Conservation (phyloP, 306 rosid species). For the Senna tora region DNA sequence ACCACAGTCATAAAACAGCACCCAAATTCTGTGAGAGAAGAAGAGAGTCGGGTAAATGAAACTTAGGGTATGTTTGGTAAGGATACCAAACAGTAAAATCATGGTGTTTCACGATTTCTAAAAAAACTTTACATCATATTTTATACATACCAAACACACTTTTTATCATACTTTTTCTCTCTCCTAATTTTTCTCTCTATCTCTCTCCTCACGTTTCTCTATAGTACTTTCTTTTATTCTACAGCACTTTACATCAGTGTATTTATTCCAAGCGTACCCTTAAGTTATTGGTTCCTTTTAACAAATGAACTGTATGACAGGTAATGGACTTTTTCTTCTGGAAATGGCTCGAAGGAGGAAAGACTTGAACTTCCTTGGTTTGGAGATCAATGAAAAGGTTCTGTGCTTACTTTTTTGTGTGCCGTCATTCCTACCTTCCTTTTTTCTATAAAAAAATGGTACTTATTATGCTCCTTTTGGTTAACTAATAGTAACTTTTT, state of each 20-base stretch:
- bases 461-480: neutral
- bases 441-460: neutral
- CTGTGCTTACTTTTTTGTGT: neutral
- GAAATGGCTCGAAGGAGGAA: conserved; percentile 81
- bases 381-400: conserved; percentile 95
- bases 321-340: conserved; percentile 81
- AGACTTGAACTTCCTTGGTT: conserved; percentile 82
- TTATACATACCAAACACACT: too few species aligned
- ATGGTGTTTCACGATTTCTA: too few species aligned
- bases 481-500: conserved; percentile 35
- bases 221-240: too few species aligned
- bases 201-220: too few species aligned
- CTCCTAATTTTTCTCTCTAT: too few species aligned
- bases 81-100: too few species aligned
- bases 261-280: too few species aligned
- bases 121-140: too few species aligned
- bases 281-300: conserved; percentile 25
- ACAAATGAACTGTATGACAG: conserved; percentile 53
- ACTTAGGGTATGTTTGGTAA: too few species aligned
- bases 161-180: too few species aligned
- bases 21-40: conserved; percentile 5
- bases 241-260: too few species aligned
- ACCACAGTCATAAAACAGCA: neutral
- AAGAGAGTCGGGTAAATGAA: conserved; percentile 11
- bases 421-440: neutral